These are phyloP conservation scores for Vanderwaltozyma yarrowii DNA, from an alignment of 805 yeast genomes.

Conservation along the genomic window DNA sequence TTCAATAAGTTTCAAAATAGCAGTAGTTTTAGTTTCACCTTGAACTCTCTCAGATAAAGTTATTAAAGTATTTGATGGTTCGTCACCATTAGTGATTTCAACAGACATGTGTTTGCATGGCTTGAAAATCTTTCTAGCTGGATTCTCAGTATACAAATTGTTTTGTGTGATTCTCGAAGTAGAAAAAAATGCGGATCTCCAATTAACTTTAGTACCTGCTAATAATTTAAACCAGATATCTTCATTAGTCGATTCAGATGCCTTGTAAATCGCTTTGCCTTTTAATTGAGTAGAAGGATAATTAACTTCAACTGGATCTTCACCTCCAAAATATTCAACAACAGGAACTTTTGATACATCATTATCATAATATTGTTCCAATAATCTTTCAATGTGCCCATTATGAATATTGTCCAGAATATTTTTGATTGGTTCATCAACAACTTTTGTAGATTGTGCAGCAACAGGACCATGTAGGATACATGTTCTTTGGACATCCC, in stretches of 20 bases:
- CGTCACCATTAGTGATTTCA: slow-evolving; percentile 46
- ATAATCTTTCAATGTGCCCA: slow-evolving; percentile 68
- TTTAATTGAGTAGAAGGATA: slow-evolving; percentile 13
- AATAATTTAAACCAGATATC: slow-evolving; percentile 67
- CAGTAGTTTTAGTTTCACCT: slow-evolving; percentile 59
- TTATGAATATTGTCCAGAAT: slow-evolving; percentile 83
- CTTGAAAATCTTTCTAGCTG: slow-evolving; percentile 68
- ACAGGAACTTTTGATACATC: slow-evolving; percentile 69
- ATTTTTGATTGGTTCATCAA: slow-evolving; percentile 86
- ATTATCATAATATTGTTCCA: slow-evolving; percentile 59
- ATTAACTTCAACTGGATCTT: slow-evolving; percentile 35
- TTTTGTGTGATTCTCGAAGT: slow-evolving; percentile 80
- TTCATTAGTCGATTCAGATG: slow-evolving; percentile 28
- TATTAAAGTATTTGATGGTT: slow-evolving; percentile 46
- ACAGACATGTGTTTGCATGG: slow-evolving; percentile 58
- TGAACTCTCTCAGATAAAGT: slow-evolving; percentile 61
- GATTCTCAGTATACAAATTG: slow-evolving; percentile 64
- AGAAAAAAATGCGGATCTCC: slow-evolving; percentile 88
- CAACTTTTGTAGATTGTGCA: slow-evolving; percentile 77
- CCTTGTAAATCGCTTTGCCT: slow-evolving; percentile 30
- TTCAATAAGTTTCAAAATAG: slow-evolving; percentile 45
- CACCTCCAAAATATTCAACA: slow-evolving; percentile 82
- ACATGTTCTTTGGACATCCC: slow-evolving; percentile 98
- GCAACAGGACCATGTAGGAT: slow-evolving; percentile 98
- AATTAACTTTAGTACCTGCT: slow-evolving; percentile 68